These are phyloP conservation scores for Gamarada debralockiae DNA, from an alignment of 495 filamentous ascomycete species.

Conservation along the genomic window DNA sequence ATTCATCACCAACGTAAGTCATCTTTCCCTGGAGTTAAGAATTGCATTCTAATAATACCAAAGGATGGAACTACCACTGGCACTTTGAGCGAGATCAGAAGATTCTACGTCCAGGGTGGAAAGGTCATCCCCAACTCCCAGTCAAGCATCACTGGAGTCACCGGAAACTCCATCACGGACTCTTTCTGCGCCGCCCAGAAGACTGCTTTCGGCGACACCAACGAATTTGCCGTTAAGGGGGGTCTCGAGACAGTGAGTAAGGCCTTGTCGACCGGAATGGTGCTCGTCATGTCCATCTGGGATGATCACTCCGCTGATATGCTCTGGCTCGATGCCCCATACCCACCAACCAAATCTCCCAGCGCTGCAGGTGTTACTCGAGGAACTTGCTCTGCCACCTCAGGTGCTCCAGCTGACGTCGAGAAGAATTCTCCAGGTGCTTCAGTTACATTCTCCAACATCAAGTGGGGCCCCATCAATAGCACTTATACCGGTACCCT, in stretches of 20 bases:
- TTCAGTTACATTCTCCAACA: constrained; percentile 61
- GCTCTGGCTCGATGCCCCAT: constrained; percentile 79
- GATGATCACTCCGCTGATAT: constrained; percentile 71
- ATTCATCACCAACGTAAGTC: constrained; percentile 46
- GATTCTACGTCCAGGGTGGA: constrained; percentile 63
- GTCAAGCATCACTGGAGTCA: constrained; percentile 45
- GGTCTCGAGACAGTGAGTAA: constrained; percentile 53
- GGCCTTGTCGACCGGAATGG: constrained; percentile 54
- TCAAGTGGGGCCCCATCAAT: constrained; percentile 63
- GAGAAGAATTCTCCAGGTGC: constrained; percentile 51
- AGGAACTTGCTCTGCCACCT: constrained; percentile 60
- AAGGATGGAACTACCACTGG: constrained; percentile 50
- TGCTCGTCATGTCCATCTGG: constrained; percentile 65
- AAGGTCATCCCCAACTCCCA: constrained; percentile 44
- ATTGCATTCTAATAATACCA: not conserved
- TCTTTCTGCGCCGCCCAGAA: constrained; percentile 58
- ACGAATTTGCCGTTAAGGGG: constrained; percentile 51
- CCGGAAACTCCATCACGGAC: constrained; percentile 53
- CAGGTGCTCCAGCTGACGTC: constrained; percentile 57
- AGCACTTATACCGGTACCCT: constrained; percentile 36
- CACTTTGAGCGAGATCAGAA: constrained; percentile 53
- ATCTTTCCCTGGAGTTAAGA: not conserved
- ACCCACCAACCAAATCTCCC: constrained; percentile 51
- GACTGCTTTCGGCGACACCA: constrained; percentile 52
- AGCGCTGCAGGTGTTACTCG: constrained; percentile 62